Conservation (phyloP, 495 filamentous ascomycete genomes). For the Oidiodendron maius region DNA sequence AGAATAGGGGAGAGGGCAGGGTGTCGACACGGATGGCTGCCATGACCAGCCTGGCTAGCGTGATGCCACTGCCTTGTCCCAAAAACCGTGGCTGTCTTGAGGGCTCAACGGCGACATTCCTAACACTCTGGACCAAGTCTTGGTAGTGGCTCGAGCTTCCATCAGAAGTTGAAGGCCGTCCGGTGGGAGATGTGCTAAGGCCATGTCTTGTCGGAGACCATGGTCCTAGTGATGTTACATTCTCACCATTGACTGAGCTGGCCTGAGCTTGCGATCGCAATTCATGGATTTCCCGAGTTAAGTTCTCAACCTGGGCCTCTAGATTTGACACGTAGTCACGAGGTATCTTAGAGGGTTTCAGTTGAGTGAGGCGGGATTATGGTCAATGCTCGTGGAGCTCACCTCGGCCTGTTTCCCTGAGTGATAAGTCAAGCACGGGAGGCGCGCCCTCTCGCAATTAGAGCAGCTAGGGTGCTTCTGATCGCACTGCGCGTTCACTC, state of each 20-base stretch:
- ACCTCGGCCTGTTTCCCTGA: slow-evolving; percentile 24
- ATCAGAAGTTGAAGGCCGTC: slow-evolving; percentile 7
- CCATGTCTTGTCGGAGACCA: not conserved
- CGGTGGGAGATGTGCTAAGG: not conserved
- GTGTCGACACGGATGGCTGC: slow-evolving; percentile 21
- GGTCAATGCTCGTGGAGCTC: not conserved
- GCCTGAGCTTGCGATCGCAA: slow-evolving; percentile 14
- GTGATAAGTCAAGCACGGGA: slow-evolving; percentile 22
- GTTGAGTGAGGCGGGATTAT: too few species aligned
- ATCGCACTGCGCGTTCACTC: too few species aligned
- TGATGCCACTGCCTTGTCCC: slow-evolving; percentile 23
- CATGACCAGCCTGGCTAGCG: slow-evolving; percentile 25
- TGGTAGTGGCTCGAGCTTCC: slow-evolving; percentile 14
- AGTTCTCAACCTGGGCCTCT: slow-evolving; percentile 20
- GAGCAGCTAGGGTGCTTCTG: slow-evolving; percentile 22
- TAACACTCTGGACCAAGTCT: slow-evolving; percentile 22
- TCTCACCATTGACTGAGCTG: too few species aligned
- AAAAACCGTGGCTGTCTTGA: slow-evolving; percentile 23
- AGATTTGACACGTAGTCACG: slow-evolving; percentile 24
- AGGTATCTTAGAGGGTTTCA: slow-evolving; percentile 8
- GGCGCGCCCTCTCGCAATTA: slow-evolving; percentile 21
- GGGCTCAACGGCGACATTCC: slow-evolving; percentile 20
- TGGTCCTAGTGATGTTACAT: not conserved
- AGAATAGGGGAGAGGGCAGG: slow-evolving; percentile 8
- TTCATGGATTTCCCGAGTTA: slow-evolving; percentile 16